A percentile compares a stretch with the other conserved stretches of the same genome.
These are phyloP conservation scores for Nevesoporus exiguus DNA, from an alignment of 768 basidiomycete species.

Conservation along the genomic window DNA sequence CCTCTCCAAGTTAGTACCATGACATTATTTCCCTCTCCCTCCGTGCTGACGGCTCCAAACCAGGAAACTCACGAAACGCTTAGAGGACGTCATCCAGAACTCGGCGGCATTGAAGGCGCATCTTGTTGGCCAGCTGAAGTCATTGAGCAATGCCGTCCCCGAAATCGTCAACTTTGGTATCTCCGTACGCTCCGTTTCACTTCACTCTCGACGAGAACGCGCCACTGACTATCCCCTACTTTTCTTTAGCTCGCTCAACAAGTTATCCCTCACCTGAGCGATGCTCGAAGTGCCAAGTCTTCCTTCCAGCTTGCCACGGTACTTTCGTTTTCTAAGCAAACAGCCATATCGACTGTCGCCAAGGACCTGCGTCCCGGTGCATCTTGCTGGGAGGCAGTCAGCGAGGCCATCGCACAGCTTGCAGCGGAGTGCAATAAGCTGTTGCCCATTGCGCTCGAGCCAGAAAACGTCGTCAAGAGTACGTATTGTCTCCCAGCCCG, in stretches of 20 bases:
- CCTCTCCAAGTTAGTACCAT: constrained; percentile 61
- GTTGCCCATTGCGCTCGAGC: constrained; percentile 67
- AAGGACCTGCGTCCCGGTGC: constrained; percentile 63
- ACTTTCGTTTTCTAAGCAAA: constrained; percentile 68
- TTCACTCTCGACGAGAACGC: background rate
- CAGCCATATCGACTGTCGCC: constrained; percentile 64
- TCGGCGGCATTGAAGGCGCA: constrained; percentile 69
- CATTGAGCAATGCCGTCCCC: constrained; percentile 66
- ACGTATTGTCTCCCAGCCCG: constrained; percentile 23
- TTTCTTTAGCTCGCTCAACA: constrained; percentile 77
- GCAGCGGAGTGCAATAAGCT: constrained; percentile 68
- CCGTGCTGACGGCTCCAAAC: background rate
- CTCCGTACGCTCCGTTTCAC: constrained; percentile 48
- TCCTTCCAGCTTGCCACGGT: constrained; percentile 74
- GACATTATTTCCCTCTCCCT: background rate
- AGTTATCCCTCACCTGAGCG: constrained; percentile 81
- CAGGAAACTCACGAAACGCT: constrained; percentile 83
- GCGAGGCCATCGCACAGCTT: constrained; percentile 64
- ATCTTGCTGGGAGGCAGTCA: constrained; percentile 76
- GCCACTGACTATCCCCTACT: background rate
- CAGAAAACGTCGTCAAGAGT: constrained; percentile 80
- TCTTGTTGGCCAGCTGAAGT: constrained; percentile 69
- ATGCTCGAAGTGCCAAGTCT: constrained; percentile 73
- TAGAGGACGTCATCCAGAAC: constrained; percentile 75
- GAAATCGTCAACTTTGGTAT: constrained; percentile 91